Base-by-base conservation (phyloP, 2,329 filamentous ascomycete genomes). In the Monilinia fructigena region DNA sequence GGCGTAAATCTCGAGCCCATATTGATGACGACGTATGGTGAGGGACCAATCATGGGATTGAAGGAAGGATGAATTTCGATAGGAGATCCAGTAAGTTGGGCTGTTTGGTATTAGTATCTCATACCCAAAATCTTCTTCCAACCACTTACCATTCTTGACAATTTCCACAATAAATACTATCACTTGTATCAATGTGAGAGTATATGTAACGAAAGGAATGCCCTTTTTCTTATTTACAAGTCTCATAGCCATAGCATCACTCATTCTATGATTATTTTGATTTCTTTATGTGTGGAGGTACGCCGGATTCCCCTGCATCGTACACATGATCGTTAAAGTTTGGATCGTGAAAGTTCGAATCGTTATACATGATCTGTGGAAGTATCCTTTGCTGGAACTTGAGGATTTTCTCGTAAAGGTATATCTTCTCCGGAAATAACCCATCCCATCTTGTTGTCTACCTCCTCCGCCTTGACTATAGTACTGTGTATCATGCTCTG, bases 11-110 rank as follows among this genome's bases (percentile, higher is more conserved):
- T 89, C 52, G 93, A 92, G 67, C 95, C 95, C 92, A 99, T 97
- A 78, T 96, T 96, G 81, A 98, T 97, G 73, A 96, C 86, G 31
- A 98, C 87, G 72, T 92, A 92, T 1, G 89, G 86, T 6, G 93
- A 97, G 0, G 95, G 95, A 0, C 95, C 95, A 75, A 99, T 97
- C 92, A 99, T 97, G 67, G 91, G 90, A 79, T 98, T 99, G 81
- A 99, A 96, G 20, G 83, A 84, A 1, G 95, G 95, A 66, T 94
- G 86, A 28, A 76, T 75, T 70, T 74, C 71, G 65, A 76, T 77
- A 2, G 75, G 75, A 0, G 89, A 89, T 64, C 90, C 90, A 0
- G 94, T 97, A 40, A 93, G 80, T 72, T 89, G 83, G 63, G 83
- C 90, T 93, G 70, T 16, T 11, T 31, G 60, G 20, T 47, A 58